Conservation (phyloP, 2,329 filamentous ascomycete genomes). For the Aplosporella prunicola region DNA sequence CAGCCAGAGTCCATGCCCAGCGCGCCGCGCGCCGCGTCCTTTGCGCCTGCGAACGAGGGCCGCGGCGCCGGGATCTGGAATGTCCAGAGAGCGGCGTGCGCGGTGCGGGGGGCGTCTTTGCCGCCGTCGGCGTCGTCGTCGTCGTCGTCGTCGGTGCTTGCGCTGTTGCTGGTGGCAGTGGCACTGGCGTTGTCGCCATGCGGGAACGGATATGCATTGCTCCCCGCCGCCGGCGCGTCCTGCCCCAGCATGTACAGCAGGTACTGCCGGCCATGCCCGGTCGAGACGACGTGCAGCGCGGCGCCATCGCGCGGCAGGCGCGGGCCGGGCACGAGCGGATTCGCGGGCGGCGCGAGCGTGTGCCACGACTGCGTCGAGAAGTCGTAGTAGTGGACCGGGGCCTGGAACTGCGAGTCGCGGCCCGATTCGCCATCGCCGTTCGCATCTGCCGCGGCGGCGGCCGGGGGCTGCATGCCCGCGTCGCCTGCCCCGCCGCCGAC, state of each 20-base stretch:
- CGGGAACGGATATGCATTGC: slow-evolving; percentile 2
- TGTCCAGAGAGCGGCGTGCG: slow-evolving; percentile 25
- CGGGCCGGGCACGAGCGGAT: slow-evolving; percentile 35
- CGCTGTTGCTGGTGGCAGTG: slow-evolving; percentile 14
- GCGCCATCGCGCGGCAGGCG: slow-evolving; percentile 27
- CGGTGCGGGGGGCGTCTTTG: slow-evolving; percentile 7
- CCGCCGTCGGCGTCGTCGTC: not conserved
- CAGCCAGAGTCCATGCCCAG: slow-evolving; percentile 32
- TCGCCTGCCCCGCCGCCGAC: too few species aligned
- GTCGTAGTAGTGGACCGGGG: slow-evolving; percentile 15
- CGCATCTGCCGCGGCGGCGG: slow-evolving; percentile 18
- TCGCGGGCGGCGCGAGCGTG: slow-evolving; percentile 33
- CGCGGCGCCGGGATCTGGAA: slow-evolving; percentile 34
- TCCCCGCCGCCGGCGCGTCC: slow-evolving; percentile 12
- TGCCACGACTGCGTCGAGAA: slow-evolving; percentile 27
- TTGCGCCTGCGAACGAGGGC: slow-evolving; percentile 35
- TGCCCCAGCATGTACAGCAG: slow-evolving; percentile 35
- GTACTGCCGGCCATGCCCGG: slow-evolving; percentile 37
- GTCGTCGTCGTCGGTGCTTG: slow-evolving; percentile 10
- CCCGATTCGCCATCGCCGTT: slow-evolving; percentile 12
- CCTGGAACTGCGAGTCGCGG: slow-evolving; percentile 24
- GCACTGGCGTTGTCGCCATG: slow-evolving; percentile 12
- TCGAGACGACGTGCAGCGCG: slow-evolving; percentile 32
- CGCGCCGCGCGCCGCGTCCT: slow-evolving; percentile 33
- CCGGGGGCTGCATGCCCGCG: slow-evolving; percentile 23